Conservation (phyloP, 495 filamentous ascomycete species). For the Xylaria castorea region DNA sequence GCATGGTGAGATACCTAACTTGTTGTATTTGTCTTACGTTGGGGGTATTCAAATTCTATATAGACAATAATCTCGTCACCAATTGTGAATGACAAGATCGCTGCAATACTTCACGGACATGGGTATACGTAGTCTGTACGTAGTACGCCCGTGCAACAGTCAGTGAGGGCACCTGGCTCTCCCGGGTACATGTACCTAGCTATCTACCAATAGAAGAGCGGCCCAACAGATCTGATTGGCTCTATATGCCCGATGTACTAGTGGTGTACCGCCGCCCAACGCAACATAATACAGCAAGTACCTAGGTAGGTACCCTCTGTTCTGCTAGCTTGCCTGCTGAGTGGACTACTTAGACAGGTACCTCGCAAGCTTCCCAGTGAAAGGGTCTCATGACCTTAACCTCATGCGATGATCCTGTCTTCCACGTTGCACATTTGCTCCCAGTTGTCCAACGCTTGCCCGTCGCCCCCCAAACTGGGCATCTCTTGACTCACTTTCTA, state of each 20-base stretch:
- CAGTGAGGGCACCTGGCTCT: not conserved
- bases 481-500: constrained; percentile 28
- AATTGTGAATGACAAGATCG: not conserved
- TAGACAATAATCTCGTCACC: not conserved
- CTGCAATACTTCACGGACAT: not conserved
- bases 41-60: not conserved
- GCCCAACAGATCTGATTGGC: not conserved
- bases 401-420: constrained; percentile 28
- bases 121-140: not conserved
- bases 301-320: not conserved
- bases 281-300: not conserved
- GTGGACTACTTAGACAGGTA: not conserved
- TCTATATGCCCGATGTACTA: not conserved
- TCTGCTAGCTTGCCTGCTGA: not conserved
- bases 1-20: not conserved
- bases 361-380: constrained; percentile 17
- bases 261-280: not conserved
- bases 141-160: not conserved
- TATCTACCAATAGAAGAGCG: not conserved
- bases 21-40: not conserved
- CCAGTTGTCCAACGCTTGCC: constrained; percentile 15
- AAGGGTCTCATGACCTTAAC: constrained; percentile 30
- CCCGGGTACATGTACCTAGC: not conserved
- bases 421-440: constrained; percentile 23
- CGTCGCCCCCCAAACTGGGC: constrained; percentile 5